phyloP scores from a whole-genome alignment of 306 rosid genomes.

The Alnus rubra region DNA sequence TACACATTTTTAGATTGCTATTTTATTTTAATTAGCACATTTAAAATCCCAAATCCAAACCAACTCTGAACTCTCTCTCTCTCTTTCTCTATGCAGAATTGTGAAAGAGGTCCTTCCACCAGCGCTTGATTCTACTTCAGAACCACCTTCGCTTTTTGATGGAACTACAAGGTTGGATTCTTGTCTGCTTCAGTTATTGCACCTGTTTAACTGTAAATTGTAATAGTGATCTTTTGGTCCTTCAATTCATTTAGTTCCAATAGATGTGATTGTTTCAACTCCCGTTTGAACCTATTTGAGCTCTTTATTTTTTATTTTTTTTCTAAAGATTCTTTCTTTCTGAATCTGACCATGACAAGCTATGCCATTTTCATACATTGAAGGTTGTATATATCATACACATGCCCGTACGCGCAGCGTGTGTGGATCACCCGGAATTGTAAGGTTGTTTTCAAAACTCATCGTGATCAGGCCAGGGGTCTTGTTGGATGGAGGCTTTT shows the following conservation, averaged over 20 bases:
- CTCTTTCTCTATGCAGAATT: conserved; percentile 18
- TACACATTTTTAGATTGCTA: too few relatives aligned
- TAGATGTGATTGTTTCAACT: conserved; percentile 13
- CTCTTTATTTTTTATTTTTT: neutral
- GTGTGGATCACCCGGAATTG: conserved; percentile 80
- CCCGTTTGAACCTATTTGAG: neutral
- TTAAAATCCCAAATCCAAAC: too few relatives aligned
- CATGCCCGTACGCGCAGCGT: conserved; percentile 87
- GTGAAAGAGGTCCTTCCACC: conserved; percentile 59
- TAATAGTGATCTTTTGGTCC: too few relatives aligned
- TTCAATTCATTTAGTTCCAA: neutral
- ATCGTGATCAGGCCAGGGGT: neutral
- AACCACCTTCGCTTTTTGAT: conserved; percentile 73
- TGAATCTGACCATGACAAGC: conserved; percentile 22
- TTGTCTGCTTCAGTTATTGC: neutral
- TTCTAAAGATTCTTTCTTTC: conserved; percentile 1
- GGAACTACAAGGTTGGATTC: conserved; percentile 70
- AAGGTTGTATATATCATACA: conserved; percentile 80
- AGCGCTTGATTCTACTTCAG: conserved; percentile 62
- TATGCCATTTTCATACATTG: conserved; percentile 15
- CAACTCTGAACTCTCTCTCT: neutral
- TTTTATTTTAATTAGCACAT: too few relatives aligned
- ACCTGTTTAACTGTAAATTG: too few relatives aligned
- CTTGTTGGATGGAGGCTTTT: too few relatives aligned
- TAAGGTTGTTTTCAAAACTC: conserved; percentile 49